Base-by-base conservation (phyloP, 139 green algal genomes). In the Limnomonas spitsbergensis region DNA sequence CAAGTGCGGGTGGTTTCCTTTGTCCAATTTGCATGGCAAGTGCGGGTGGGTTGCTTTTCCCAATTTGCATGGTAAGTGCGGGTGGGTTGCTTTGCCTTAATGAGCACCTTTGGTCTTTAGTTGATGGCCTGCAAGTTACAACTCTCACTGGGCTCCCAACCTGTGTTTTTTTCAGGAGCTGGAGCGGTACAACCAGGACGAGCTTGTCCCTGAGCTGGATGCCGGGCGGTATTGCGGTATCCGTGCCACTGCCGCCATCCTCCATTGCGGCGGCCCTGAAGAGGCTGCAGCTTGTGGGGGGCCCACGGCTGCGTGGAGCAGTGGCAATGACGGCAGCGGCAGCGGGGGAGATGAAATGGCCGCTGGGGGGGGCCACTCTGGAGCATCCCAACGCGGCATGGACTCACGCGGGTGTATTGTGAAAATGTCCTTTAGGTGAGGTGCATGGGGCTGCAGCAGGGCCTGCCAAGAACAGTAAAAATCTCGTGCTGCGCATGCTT, bases 401-500 rank as follows among this genome's bases (percentile, higher is more conserved):
- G 56, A 70, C 29, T 24, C 6, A 4, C 7, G 9, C 4, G 56
- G 56, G 14, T 70, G 56, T 36, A 32, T 70, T 36, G 56, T 70
- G 56, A 70, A 32, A 32, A 4, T 32, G n/a, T 32, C 7, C 56
- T 36, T 70, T 36, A 70, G 56, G 56, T 70, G 56, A 70, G 56
- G 7, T 24, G 27, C 7, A 54, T 6, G 42, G 42, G 42, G 42
- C 7, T 54, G 6, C 9, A 54, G 42, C 42, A 54, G 42, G 42
- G 42, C 42, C 42, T 54, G 6, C 42, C 42, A 9, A 9, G 42
- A 54, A 54, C 42, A 54, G 7, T 6, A 54, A 9, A 54, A 27
- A 54, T 54, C 42, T 27, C 42, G 9, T 9, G 42, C 42, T 9
- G 9, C 42, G 42, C 42, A 54, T 54, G 9, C 6, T 54, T 27